Conservation (phyloP, 345 rosid genomes). For the Citrus glauca region DNA sequence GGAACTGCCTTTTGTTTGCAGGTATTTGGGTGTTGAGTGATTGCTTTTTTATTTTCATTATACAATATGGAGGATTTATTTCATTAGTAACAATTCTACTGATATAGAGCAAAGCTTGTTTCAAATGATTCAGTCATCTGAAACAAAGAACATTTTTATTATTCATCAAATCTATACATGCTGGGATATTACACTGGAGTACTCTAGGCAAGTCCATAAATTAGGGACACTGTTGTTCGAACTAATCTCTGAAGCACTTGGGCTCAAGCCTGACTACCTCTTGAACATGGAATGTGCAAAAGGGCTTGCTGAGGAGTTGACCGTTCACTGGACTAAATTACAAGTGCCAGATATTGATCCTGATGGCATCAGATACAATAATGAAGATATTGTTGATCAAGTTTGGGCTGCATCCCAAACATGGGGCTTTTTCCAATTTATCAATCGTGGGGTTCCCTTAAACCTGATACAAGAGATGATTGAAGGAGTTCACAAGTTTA, state of each 20-base stretch:
- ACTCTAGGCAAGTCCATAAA: slow-evolving; percentile 9
- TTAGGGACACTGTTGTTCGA: slow-evolving; percentile 11
- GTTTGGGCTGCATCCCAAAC: slow-evolving; percentile 28
- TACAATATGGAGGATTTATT: not conserved
- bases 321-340: not conserved
- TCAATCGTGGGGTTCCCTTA: slow-evolving; percentile 38
- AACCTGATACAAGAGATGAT: slow-evolving; percentile 16
- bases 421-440: slow-evolving; percentile 43
- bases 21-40: slow-evolving; percentile 1
- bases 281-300: slow-evolving; percentile 9
- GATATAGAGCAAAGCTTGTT: not conserved
- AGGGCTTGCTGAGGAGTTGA: slow-evolving; percentile 3
- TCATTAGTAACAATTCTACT: not conserved
- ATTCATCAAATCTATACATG: not conserved
- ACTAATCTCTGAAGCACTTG: slow-evolving; percentile 22
- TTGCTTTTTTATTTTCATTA: not conserved
- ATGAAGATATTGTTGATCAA: slow-evolving; percentile 16
- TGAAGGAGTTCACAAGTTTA: slow-evolving; percentile 3
- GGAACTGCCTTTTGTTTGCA: slow-evolving; percentile 18
- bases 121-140: not conserved
- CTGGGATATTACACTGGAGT: slow-evolving; percentile 9
- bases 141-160: not conserved
- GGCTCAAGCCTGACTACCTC: slow-evolving; percentile 15
- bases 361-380: not conserved
- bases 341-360: slow-evolving; percentile 15